Evolutionary conservation across 805 yeast genomes (phyloP), one percentile per base, ranked within the genome.

Genomic region (Kluyveromyces aestuarii): DNA sequence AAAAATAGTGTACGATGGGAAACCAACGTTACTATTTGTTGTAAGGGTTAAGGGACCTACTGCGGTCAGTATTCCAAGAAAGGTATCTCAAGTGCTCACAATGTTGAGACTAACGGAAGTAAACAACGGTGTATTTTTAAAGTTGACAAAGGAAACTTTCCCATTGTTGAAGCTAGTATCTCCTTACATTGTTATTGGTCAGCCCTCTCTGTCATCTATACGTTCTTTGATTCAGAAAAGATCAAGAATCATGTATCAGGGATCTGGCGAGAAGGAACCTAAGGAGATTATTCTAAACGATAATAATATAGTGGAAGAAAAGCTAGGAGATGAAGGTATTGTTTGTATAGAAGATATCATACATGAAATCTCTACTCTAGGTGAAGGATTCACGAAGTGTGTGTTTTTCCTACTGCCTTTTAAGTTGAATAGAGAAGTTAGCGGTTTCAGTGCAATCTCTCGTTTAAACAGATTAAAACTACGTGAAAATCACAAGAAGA

Each of bases 331-430:
- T 8, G 69, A 72, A 48, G 89, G 91, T 27, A 70, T 83, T 51
- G 80, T 86, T 53, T 86, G 95, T 77, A 76, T 84, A 17, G 93
- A 86, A 70, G 95, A 86, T 67, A 72, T 86, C 49, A 77, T 86
- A 48, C 87, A 82, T 60, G 91, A 85, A 67, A 73, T 86, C 47
- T 72, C 71, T 18, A 64, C 80, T 16, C 59, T 84, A 56, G 85
- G 88, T 17, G 87, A 79, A 25, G 69, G 75, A 52, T 86, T 86
- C 71, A 79, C 80, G 57, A 67, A 67, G 27, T 79, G 80, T 50
- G 71, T 76, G 51, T 71, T 73, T 56, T 85, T 87, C 74, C 63
- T 86, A 58, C 73, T 76, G 50, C 93, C 95, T 37, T 84, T 86
- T 70, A 71, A 75, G 57, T 72, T 86, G 58, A 81, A 75, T 53